phyloP scores from a whole-genome alignment of 257 asterid genomes.

The Buddleja alternifolia region DNA sequence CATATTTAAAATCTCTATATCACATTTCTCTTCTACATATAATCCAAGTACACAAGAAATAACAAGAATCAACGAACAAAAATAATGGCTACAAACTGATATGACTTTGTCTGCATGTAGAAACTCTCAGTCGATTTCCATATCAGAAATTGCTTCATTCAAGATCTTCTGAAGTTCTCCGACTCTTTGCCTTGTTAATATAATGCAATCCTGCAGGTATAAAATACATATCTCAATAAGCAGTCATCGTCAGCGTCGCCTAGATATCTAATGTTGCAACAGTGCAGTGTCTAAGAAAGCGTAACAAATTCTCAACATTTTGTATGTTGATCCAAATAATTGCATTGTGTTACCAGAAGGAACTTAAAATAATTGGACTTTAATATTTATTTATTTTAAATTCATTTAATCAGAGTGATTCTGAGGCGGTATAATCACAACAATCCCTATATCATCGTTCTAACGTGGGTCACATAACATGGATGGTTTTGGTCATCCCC shows the following conservation, averaged over 20 bases:
- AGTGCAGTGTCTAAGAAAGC: background rate
- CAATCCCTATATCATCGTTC: too few species aligned
- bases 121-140: conserved; percentile 65
- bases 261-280: background rate
- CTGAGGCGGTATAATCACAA: too few species aligned
- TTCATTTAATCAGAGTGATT: background rate
- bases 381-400: background rate
- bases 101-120: background rate
- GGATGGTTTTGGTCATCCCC: background rate
- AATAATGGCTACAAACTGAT: background rate
- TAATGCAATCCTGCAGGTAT: conserved; percentile 69
- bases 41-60: too few species aligned
- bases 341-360: too few species aligned
- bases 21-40: too few species aligned
- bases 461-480: background rate
- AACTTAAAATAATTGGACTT: too few species aligned
- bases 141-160: conserved; percentile 68
- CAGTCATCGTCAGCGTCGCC: background rate
- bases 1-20: too few species aligned
- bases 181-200: conserved; percentile 61
- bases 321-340: background rate
- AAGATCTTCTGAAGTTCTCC: conserved; percentile 66
- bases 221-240: conserved; percentile 15
- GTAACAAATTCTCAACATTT: background rate
- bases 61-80: too few species aligned